Evolutionary conservation across 495 filamentous ascomycete genomes (phyloP).

Genomic region (Opeltia flavorubescens): DNA sequence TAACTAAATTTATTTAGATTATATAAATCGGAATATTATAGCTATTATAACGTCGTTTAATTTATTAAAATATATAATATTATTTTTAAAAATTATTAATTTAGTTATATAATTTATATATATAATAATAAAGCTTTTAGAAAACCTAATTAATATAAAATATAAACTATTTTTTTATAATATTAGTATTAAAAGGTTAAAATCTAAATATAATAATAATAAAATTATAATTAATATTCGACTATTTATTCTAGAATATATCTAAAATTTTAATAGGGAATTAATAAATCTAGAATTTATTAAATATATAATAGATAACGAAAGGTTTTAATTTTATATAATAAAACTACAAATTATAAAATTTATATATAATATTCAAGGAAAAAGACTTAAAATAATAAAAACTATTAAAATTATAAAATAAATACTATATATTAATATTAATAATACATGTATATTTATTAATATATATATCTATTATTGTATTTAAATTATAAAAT

Average conservation of each 20-base stretch:
- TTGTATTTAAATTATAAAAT: neutral
- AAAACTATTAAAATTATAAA: neutral
- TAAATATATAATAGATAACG: neutral
- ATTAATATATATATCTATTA: neutral
- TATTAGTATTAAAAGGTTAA: neutral
- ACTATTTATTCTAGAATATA: neutral
- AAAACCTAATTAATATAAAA: neutral
- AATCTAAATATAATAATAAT: neutral
- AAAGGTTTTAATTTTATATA: neutral
- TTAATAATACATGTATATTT: neutral
- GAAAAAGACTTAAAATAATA: neutral
- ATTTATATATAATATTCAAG: neutral
- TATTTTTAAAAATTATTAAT: neutral
- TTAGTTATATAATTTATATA: neutral
- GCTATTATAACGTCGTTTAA: neutral
- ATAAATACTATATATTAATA: neutral
- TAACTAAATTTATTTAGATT: neutral
- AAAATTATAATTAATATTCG: neutral
- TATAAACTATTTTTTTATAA: neutral
- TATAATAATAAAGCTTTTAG: neutral
- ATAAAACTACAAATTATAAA: neutral
- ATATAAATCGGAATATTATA: neutral
- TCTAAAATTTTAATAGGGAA: neutral
- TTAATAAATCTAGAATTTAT: neutral
- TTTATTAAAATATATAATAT: neutral